These are phyloP conservation scores for Aquilaria sinensis DNA, from an alignment of 345 rosid species.

Conservation along the genomic window DNA sequence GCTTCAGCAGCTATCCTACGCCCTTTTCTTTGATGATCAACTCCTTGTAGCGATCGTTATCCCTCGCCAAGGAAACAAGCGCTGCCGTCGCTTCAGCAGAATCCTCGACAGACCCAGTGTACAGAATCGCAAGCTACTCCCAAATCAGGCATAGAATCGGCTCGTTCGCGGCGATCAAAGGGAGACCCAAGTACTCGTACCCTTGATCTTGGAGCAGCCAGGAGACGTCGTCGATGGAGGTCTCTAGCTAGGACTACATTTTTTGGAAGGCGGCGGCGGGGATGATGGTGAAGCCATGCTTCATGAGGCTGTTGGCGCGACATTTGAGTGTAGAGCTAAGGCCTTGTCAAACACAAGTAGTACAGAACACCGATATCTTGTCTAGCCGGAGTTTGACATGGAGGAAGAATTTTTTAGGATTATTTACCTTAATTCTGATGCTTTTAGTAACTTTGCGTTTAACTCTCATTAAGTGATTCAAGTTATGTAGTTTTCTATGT, in stretches of 20 bases:
- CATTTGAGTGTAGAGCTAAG: constrained; percentile 60
- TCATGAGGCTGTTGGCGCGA: constrained; percentile 67
- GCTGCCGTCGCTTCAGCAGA: constrained; percentile 80
- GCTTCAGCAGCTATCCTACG: constrained; percentile 58
- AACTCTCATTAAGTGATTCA: too few relatives aligned
- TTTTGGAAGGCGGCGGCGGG: constrained; percentile 85
- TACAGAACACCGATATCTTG: too few relatives aligned
- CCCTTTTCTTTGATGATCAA: constrained; percentile 90
- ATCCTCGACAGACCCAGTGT: constrained; percentile 55
- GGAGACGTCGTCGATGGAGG: constrained; percentile 89
- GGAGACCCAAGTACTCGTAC: constrained; percentile 73
- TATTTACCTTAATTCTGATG: too few relatives aligned
- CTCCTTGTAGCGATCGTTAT: constrained; percentile 76
- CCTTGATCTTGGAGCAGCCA: constrained; percentile 83
- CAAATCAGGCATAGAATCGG: constrained; percentile 83
- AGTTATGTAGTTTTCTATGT: too few relatives aligned
- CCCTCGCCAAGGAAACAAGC: constrained; percentile 77
- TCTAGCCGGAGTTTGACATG: too few relatives aligned
- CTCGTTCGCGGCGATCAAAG: constrained; percentile 93
- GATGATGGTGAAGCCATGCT: constrained; percentile 75
- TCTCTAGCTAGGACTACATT: constrained; percentile 67
- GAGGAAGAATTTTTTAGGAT: too few relatives aligned
- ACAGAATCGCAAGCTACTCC: constrained; percentile 88
- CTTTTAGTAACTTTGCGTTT: too few relatives aligned
- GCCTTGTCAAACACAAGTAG: constrained; percentile 63